Percentiles rank a stretch among this genome's conserved stretches.
phyloP scores from a whole-genome alignment of 2,329 filamentous ascomycete species.

The Fusarium mangiferae region DNA sequence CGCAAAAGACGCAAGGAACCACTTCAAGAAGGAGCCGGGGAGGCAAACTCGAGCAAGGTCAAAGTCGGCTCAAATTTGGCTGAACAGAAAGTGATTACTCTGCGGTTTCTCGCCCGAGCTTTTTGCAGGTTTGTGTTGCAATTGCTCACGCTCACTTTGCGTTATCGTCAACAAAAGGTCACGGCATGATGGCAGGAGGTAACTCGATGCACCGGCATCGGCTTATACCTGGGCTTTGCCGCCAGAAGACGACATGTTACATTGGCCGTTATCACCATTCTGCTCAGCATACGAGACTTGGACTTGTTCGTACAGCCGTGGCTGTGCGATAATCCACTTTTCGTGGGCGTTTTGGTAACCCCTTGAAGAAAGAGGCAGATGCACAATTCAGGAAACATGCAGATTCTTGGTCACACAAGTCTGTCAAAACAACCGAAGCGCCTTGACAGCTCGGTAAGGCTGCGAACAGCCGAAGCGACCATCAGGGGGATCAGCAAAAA shows the following conservation, averaged over 20 bases:
- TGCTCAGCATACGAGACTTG: not conserved
- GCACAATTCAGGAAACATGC: constrained; percentile 28
- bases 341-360: constrained; percentile 10
- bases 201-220: not conserved
- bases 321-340: constrained; percentile 13
- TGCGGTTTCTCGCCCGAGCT: not conserved
- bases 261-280: constrained; percentile 3
- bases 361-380: constrained; percentile 1
- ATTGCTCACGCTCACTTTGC: not conserved
- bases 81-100: constrained; percentile 47
- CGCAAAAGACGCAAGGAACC: constrained; percentile 48
- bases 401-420: constrained; percentile 30
- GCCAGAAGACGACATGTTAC: not conserved
- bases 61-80: constrained; percentile 70
- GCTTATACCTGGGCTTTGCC: not conserved
- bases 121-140: not conserved
- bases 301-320: constrained; percentile 8
- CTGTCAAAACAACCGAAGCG: constrained; percentile 31
- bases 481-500: constrained; percentile 16
- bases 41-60: constrained; percentile 63
- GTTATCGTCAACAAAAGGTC: not conserved
- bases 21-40: constrained; percentile 54
- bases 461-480: constrained; percentile 24
- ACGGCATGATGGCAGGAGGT: not conserved
- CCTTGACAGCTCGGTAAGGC: constrained; percentile 29